These are phyloP conservation scores for Rhododendron griersonianum DNA, from an alignment of 148 eudicot species.

Conservation along the genomic window DNA sequence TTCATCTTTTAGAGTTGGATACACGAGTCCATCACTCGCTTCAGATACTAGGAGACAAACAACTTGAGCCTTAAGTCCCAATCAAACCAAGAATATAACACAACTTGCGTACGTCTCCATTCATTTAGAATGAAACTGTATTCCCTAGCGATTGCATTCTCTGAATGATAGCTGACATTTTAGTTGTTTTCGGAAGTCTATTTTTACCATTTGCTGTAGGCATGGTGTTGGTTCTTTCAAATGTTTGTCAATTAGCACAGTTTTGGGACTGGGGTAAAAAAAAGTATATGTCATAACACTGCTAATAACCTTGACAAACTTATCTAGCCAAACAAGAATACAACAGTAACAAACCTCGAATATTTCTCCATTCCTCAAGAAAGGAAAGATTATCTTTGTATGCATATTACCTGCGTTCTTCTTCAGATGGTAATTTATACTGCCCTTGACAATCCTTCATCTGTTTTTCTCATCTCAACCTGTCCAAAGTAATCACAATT, in stretches of 20 bases:
- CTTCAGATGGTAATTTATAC: background rate
- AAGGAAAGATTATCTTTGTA: background rate
- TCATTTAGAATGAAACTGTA: background rate
- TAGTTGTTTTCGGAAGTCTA: background rate
- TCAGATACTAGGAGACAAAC: background rate
- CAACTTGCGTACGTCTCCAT: background rate
- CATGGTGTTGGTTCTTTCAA: background rate
- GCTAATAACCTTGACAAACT: background rate
- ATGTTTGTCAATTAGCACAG: background rate
- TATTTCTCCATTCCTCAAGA: background rate
- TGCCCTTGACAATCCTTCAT: background rate
- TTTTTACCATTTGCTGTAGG: background rate
- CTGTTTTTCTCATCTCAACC: conserved; percentile 1
- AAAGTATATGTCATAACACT: background rate
- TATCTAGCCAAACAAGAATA: background rate
- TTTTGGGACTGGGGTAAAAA: background rate
- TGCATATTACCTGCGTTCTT: background rate
- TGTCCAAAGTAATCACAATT: background rate
- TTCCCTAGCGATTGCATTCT: background rate
- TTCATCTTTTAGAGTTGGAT: background rate
- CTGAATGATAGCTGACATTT: background rate
- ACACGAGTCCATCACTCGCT: background rate
- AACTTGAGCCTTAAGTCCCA: background rate
- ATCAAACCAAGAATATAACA: background rate
- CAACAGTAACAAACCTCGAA: background rate